Evolutionary conservation across 2,329 filamentous ascomycete genomes (phyloP), one percentile per base, ranked within the genome.

Genomic region (Seiridium cupressi): DNA sequence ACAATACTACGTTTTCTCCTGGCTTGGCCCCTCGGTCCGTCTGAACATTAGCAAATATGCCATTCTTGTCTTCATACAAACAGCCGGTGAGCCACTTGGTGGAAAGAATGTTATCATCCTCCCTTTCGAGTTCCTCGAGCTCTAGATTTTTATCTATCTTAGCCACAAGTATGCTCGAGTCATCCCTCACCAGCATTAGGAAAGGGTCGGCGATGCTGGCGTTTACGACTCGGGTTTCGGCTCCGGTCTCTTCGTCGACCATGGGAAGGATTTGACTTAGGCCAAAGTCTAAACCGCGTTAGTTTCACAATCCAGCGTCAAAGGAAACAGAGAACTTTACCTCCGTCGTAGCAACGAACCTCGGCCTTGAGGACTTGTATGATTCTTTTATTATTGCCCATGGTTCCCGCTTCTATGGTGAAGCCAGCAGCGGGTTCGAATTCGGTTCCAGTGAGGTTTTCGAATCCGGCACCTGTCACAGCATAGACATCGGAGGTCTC

Each of bases 261-360:
- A 98, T 92, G 1, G 93, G 92, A 55, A 97, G 84, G 58, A 99
- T 98, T 70, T 98, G 94, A 51, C 89, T 89, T 57, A 99, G 83
- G 9, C 90, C 91, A 61, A 99, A 84, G 73, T 96, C 92, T 92
- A 69, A 61, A 61, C 65, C 61, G 36, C n/a, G 26, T 58, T 48
- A 57, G 42, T 8, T 26, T 47, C 32, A 53, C 61, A 58, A 60
- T 58, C 40, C 10, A 48, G 34, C 47, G 60, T 57, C 38, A 60
- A 42, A 13, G 7, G 7, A 51, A 59, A 56, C 18, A 31, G 42
- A 42, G 58, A 51, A 49, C 81, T 88, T 82, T 75, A 94, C 92
- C 89, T 74, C 89, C 89, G 73, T 98, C 93, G 68, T 97, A 99
- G 62, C 90, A 94, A 61, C 94, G 85, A 32, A 98, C 87, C 70